Base-by-base conservation (phyloP, 306 rosid genomes). In the Castanospermum australe region DNA sequence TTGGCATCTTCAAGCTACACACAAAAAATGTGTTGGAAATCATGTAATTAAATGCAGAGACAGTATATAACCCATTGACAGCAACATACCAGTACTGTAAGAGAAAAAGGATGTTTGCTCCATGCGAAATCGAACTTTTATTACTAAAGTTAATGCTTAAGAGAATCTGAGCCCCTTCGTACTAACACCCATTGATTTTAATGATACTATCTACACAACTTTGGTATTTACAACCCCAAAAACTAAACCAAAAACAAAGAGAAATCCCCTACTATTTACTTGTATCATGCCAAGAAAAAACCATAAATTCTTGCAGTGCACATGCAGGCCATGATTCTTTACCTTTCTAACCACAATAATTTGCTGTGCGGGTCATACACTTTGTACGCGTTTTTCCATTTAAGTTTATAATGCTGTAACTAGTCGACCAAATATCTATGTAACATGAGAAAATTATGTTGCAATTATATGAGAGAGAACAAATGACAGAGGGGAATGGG, bases 361-460 rank as follows among this genome's bases (percentile, higher is more conserved):
- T 50, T 60, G 50, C 6, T 5, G 42, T 5, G 42, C 15, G 21
- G 54, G 17, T 67, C 71, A 67, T 64, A 73, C 38, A 56, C 57
- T 64, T 77, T 56, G 18, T 42, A 65, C 70, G 2, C 21, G 25
- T 52, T 22, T 64, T 50, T 62, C 14, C 14, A 25, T 70, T 48
- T 2, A 61, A 60, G 54, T 48, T 21, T 4, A 25, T 15, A 42
- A 66, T 42, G 71, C 24, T 24, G 20, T 32, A 13, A 44, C 67
- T 20, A 32, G 47, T 35, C 36, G 10, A 30, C 71, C 57, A 13
- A 35, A 79, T 4, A n/a, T n/a, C n/a, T n/a, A 42, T 77, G 80
- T 78, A 71, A 81, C 84, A 85, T 77, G 82, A 67, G 73, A 73
- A 51, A 85, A 68, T 22, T 74, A 76, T 82, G 78, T 21, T 69